A percentile compares a stretch with the other conserved stretches of the same genome.
Evolutionary conservation across 2,329 filamentous ascomycete species (phyloP).

Genomic region (Aureobasidium sp.): DNA sequence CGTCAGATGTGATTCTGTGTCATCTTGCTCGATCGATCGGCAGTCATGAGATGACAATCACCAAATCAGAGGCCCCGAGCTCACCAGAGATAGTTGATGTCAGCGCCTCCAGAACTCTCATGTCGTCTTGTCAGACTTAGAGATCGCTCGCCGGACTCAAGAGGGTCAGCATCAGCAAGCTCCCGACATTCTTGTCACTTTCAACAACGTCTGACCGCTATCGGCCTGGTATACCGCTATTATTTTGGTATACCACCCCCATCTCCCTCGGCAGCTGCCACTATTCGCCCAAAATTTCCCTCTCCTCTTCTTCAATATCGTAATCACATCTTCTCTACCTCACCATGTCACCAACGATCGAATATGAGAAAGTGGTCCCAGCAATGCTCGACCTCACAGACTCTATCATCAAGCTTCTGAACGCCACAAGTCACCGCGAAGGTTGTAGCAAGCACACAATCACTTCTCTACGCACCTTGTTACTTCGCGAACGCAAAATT

Average conservation of each 20-base stretch:
- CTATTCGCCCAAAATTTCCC: too few relatives aligned
- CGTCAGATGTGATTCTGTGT: neutral
- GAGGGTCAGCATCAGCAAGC: too few relatives aligned
- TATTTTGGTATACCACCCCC: neutral
- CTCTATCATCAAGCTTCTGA: neutral
- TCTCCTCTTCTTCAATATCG: neutral
- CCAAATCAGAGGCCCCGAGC: neutral
- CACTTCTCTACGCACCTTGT: neutral
- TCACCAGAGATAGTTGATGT: too few relatives aligned
- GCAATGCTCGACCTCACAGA: slow-evolving; percentile 3
- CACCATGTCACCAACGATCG: neutral
- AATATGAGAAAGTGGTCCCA: neutral
- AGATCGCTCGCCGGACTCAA: too few relatives aligned
- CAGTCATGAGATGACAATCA: neutral
- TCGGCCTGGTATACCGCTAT: neutral
- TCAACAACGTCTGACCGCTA: neutral
- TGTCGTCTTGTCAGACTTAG: too few relatives aligned
- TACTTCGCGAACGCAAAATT: neutral
- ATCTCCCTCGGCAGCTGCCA: neutral
- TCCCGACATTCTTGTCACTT: too few relatives aligned
- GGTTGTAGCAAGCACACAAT: neutral
- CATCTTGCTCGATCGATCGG: neutral
- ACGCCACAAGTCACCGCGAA: neutral
- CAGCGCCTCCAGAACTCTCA: too few relatives aligned
- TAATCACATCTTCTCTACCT: neutral